A percentile compares a stretch with the other conserved stretches of the same genome.
Evolutionary conservation across 164 flowering plant genomes (phyloP).

Genomic region (Vitis amurensis): DNA sequence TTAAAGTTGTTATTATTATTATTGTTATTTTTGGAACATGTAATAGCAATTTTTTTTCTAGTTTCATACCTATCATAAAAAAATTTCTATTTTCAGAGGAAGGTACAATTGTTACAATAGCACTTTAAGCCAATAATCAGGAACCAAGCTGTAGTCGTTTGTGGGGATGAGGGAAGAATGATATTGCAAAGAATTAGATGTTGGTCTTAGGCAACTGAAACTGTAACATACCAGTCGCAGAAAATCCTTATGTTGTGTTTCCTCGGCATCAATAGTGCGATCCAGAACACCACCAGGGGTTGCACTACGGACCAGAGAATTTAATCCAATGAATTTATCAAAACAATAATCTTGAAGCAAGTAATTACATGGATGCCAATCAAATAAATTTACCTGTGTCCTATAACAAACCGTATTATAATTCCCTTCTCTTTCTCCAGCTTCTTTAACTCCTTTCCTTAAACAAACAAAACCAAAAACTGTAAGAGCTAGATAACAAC

Average conservation of each 20-base stretch:
- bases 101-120: background rate
- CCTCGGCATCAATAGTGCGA: conserved; percentile 87
- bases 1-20: too few relatives aligned
- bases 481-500: background rate
- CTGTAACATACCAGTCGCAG: conserved; percentile 60
- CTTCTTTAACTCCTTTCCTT: conserved; percentile 64
- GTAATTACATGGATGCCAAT: conserved; percentile 1
- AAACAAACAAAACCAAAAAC: background rate
- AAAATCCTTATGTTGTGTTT: conserved; percentile 76
- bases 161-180: too few relatives aligned
- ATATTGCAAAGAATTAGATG: background rate
- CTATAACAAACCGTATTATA: conserved; percentile 87
- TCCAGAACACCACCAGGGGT: conserved; percentile 87
- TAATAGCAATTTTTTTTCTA: too few relatives aligned
- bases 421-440: conserved; percentile 86
- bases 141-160: too few relatives aligned
- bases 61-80: too few relatives aligned
- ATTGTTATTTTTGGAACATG: too few relatives aligned
- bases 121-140: background rate
- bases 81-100: background rate
- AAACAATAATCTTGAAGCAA: conserved; percentile 5
- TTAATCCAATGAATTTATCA: conserved; percentile 2
- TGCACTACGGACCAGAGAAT: conserved; percentile 50
- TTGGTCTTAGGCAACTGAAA: background rate
- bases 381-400: conserved; percentile 66